Conservation (phyloP, 495 filamentous ascomycete species). For the Tuber microsphaerosporum region DNA sequence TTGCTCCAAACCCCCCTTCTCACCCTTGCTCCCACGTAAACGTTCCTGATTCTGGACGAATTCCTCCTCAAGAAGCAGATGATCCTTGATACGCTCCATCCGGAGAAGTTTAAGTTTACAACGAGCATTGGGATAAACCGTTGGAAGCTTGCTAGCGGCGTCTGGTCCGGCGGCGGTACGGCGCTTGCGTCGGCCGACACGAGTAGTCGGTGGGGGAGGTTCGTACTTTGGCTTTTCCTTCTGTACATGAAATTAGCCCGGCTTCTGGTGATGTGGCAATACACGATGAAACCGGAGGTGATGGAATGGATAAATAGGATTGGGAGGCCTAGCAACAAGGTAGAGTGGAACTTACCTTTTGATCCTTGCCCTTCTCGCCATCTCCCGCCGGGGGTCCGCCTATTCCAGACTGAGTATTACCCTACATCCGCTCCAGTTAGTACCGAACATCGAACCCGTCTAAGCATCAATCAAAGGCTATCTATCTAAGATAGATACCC, state of each 20-base stretch:
- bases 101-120: slow-evolving; percentile 95
- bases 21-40: slow-evolving; percentile 79
- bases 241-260: slow-evolving; percentile 48
- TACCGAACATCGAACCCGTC: slow-evolving; percentile 3
- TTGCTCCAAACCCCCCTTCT: slow-evolving; percentile 62
- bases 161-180: slow-evolving; percentile 85
- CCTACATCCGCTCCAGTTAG: slow-evolving; percentile 47
- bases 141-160: slow-evolving; percentile 86
- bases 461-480: slow-evolving; percentile 4
- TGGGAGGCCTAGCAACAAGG: slow-evolving; percentile 7
- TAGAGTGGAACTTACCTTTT: slow-evolving; percentile 61
- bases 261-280: too few relatives aligned
- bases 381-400: slow-evolving; percentile 58
- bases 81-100: slow-evolving; percentile 98
- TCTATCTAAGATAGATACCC: slow-evolving; percentile 16
- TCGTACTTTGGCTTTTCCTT: slow-evolving; percentile 99
- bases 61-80: slow-evolving; percentile 92
- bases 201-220: slow-evolving; percentile 92
- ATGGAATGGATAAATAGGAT: slow-evolving; percentile 7
- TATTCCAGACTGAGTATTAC: slow-evolving; percentile 83
- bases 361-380: slow-evolving; percentile 83
- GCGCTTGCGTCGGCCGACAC: slow-evolving; percentile 91
- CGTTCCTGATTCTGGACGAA: slow-evolving; percentile 98
- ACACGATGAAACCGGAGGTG: slow-evolving; percentile 20
- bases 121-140: slow-evolving; percentile 86